Evolutionary conservation across 2,329 filamentous ascomycete species (phyloP).

Genomic region (Diaporthe sp.): DNA sequence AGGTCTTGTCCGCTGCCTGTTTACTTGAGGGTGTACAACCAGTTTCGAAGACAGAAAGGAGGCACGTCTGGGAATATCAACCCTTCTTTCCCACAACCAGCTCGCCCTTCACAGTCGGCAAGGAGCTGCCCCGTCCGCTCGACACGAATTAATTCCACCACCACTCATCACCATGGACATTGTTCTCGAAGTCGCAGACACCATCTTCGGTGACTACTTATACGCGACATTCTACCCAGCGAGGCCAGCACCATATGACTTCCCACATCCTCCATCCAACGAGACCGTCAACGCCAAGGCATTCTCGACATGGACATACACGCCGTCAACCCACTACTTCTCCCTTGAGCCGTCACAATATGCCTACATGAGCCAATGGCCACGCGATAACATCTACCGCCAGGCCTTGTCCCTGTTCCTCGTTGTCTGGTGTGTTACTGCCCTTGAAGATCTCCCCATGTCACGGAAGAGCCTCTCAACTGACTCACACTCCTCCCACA

Average conservation of each 20-base stretch:
- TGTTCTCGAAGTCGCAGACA: constrained; percentile 86
- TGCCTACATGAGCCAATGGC: constrained; percentile 82
- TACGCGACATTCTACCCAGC: constrained; percentile 80
- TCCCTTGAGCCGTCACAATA: constrained; percentile 76
- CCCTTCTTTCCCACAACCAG: background rate
- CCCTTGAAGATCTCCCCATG: background rate
- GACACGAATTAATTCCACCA: background rate
- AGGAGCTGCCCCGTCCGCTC: background rate
- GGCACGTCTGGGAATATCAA: background rate
- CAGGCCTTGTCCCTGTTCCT: constrained; percentile 82
- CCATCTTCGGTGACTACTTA: constrained; percentile 80
- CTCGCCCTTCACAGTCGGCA: background rate
- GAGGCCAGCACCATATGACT: constrained; percentile 62
- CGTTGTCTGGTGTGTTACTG: constrained; percentile 79
- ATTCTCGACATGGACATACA: constrained; percentile 74
- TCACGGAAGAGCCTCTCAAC: background rate
- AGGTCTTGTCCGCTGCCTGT: background rate
- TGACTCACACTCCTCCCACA: constrained; percentile 49
- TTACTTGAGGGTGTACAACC: background rate
- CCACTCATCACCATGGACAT: constrained; percentile 80
- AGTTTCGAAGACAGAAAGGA: background rate
- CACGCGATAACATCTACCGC: constrained; percentile 80
- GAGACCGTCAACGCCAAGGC: constrained; percentile 58
- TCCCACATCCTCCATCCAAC: constrained; percentile 61
- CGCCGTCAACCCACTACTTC: constrained; percentile 78